Base-by-base conservation (phyloP, 345 rosid genomes). In the Eucalyptus pauciflora region DNA sequence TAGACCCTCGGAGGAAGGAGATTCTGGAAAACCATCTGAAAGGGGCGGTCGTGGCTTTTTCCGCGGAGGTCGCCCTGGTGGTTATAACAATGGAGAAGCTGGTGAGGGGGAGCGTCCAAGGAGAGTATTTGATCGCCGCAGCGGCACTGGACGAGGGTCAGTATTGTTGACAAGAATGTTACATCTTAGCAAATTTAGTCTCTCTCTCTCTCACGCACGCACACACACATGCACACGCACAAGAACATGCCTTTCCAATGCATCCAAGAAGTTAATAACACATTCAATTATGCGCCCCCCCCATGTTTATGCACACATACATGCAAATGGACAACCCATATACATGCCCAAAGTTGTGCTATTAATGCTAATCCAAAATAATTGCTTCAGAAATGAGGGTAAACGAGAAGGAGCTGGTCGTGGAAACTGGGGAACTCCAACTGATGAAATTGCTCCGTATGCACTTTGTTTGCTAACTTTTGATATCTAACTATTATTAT, bases 91-190 rank as follows among this genome's bases (percentile, higher is more conserved):
- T 88, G 97, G 94, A 54, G 97, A 92, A 54, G 93, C 90, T 91
- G 94, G 93, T 69, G 99, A 96, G 86, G 96, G 96, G n/a, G 96
- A 94, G 58, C 98, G 96, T 15, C 94, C 97, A 31, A 91, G 94
- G 5, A 94, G 99, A 95, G 9, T 50, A 3, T 94, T 48, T 88
- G 99, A 98, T 52, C 99, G 99, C 45, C 99, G 88, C 89, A 98
- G 99, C 89, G 98, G 98, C 79, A 98, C 99, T 86, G 99, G 99
- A 50, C 95, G 95, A 69, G 99, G 99, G 99, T 97, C n/a, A 86
- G 98, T 94, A 86, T 86, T 89, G 48, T 86, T 18, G 31, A 76
- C 54, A 29, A 24, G 45, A 69, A 56, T n/a, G 80, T 7, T 16
- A 7, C 25, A 52, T 88, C 60, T 80, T 86, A 60, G 49, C 17